phyloP scores from a whole-genome alignment of 1,284 basidiomycete genomes.

The Volvariella surrecta region DNA sequence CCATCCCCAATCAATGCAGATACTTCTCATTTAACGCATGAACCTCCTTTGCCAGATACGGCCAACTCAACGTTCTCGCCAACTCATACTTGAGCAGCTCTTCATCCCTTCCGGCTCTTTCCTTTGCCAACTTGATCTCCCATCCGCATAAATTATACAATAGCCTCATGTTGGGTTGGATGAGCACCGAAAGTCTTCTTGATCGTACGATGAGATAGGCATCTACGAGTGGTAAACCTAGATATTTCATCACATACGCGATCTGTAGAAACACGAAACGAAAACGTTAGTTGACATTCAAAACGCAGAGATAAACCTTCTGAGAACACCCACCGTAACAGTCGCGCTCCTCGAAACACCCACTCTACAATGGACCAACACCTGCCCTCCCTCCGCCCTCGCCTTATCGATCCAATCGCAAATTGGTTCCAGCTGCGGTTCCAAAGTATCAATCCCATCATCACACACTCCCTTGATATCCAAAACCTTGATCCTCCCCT shows the following conservation, averaged over 20 bases:
- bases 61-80: slow-evolving; percentile 64
- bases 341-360: slow-evolving; percentile 92
- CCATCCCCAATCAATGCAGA: slow-evolving; percentile 27
- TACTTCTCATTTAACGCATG: slow-evolving; percentile 78
- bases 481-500: slow-evolving; percentile 80
- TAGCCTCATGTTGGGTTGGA: slow-evolving; percentile 91
- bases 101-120: slow-evolving; percentile 47
- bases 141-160: slow-evolving; percentile 91
- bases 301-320: slow-evolving; percentile 7
- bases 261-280: slow-evolving; percentile 41
- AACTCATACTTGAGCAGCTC: slow-evolving; percentile 45
- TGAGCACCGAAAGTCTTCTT: slow-evolving; percentile 74
- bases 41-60: slow-evolving; percentile 71
- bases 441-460: slow-evolving; percentile 92
- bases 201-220: slow-evolving; percentile 89
- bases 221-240: slow-evolving; percentile 82
- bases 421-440: slow-evolving; percentile 80
- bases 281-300: background rate
- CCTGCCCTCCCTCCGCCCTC: slow-evolving; percentile 73
- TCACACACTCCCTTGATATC: slow-evolving; percentile 89
- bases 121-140: slow-evolving; percentile 78
- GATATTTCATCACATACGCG: slow-evolving; percentile 95
- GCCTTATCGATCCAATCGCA: slow-evolving; percentile 93
- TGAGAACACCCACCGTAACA: slow-evolving; percentile 57
- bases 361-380: slow-evolving; percentile 94